A percentile compares a stretch with the other conserved stretches of the same genome.
Conservation (phyloP, 108 stramenopile genomes). For the Nitzschia palea region DNA sequence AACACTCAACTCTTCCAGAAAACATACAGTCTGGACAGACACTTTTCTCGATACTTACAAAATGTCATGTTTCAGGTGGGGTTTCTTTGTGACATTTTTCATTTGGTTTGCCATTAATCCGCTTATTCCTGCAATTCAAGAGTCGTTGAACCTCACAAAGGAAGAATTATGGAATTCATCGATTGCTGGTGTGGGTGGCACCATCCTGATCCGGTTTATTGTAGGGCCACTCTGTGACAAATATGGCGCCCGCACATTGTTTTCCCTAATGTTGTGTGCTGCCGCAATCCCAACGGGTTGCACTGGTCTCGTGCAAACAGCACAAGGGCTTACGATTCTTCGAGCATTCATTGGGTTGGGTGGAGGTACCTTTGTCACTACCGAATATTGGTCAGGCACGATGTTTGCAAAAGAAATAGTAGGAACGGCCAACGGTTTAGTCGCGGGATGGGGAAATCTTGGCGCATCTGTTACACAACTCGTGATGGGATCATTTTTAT, state of each 20-base stretch:
- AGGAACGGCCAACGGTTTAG: conserved; percentile 83
- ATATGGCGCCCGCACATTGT: conserved; percentile 63
- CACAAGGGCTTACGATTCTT: conserved; percentile 51
- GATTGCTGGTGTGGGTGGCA: conserved; percentile 65
- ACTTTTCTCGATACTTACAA: too few relatives aligned
- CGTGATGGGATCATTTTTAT: conserved; percentile 65
- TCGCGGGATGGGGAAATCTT: conserved; percentile 90
- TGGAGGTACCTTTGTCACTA: conserved; percentile 65
- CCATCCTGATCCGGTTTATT: conserved; percentile 64
- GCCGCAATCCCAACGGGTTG: conserved; percentile 72
- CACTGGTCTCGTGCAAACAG: conserved; percentile 52
- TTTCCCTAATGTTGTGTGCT: conserved; percentile 56
- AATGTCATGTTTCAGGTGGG: conserved; percentile 62
- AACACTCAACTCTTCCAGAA: not conserved
- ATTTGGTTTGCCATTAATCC: conserved; percentile 77
- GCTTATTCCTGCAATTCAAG: conserved; percentile 65
- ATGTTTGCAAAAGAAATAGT: conserved; percentile 81
- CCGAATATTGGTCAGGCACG: conserved; percentile 77
- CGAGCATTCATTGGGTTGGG: conserved; percentile 62
- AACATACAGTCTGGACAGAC: not conserved
- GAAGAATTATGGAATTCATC: conserved; percentile 75
- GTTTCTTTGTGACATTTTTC: conserved; percentile 85
- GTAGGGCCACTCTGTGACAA: conserved; percentile 82
- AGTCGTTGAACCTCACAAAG: conserved; percentile 49
- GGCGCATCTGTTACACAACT: conserved; percentile 74